Conservation (phyloP, 768 basidiomycete species). For the Suillus lakei region DNA sequence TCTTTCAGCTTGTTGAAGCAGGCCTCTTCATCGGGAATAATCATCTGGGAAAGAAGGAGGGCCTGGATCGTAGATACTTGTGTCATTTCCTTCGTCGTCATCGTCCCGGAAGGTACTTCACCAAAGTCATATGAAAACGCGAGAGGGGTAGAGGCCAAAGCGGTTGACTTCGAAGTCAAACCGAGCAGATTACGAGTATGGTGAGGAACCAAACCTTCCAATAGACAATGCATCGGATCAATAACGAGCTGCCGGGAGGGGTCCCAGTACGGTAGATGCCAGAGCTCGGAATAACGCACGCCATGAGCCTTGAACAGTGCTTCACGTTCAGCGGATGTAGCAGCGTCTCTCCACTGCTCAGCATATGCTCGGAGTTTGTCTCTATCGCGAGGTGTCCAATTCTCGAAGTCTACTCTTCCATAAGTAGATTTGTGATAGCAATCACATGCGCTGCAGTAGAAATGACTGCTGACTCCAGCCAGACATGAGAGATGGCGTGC, state of each 20-base stretch:
- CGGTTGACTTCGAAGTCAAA: neutral
- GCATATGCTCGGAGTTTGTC: slow-evolving; percentile 12
- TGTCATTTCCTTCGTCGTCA: neutral
- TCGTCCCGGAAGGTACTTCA: neutral
- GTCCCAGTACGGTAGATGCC: slow-evolving; percentile 26
- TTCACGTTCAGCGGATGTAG: slow-evolving; percentile 3
- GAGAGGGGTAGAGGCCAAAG: neutral
- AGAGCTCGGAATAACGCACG: slow-evolving; percentile 20
- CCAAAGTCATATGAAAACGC: neutral
- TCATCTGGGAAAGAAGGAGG: neutral
- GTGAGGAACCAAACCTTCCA: neutral
- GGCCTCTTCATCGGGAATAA: neutral
- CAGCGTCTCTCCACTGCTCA: slow-evolving; percentile 15
- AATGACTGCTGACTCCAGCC: slow-evolving; percentile 21
- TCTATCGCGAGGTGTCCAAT: slow-evolving; percentile 19
- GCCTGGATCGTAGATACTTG: neutral
- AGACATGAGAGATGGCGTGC: slow-evolving; percentile 30
- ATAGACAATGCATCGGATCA: slow-evolving; percentile 24
- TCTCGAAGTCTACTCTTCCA: slow-evolving; percentile 8
- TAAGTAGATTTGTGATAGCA: slow-evolving; percentile 15
- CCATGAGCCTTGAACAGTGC: slow-evolving; percentile 16
- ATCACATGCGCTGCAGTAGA: slow-evolving; percentile 37
- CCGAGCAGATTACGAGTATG: neutral
- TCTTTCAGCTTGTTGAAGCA: slow-evolving; percentile 9
- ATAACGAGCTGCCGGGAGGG: slow-evolving; percentile 13